A percentile compares a stretch with the other conserved stretches of the same genome.
Evolutionary conservation across 2,329 filamentous ascomycete species (phyloP).

Genomic region (Aquanectria penicillioides): DNA sequence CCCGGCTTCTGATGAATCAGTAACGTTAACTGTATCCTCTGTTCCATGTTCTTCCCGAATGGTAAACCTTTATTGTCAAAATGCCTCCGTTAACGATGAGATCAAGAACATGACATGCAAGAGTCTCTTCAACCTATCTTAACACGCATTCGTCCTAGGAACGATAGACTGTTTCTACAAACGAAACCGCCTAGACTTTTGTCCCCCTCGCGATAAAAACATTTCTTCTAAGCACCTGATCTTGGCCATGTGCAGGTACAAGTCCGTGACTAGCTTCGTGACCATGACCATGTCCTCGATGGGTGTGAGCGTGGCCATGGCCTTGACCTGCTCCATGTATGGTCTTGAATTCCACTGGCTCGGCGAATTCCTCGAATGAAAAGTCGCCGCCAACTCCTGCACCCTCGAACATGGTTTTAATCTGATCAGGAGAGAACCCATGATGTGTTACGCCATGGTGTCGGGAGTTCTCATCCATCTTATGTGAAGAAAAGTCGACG

Average conservation of each 20-base stretch:
- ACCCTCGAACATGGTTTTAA: conserved; percentile 69
- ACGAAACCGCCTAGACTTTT: conserved; percentile 43
- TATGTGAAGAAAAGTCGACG: conserved; percentile 72
- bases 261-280: conserved; percentile 21
- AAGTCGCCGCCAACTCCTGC: conserved; percentile 70
- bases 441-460: conserved; percentile 68
- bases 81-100: too few relatives aligned
- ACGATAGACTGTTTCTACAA: not conserved
- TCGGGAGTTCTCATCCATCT: conserved; percentile 38
- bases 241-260: conserved; percentile 32
- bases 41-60: too few relatives aligned
- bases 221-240: conserved; percentile 11
- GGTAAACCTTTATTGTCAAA: too few relatives aligned
- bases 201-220: conserved; percentile 61
- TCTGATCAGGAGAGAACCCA: conserved; percentile 70
- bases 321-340: conserved; percentile 14
- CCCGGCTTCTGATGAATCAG: too few relatives aligned
- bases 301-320: conserved; percentile 26
- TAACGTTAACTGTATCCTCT: too few relatives aligned
- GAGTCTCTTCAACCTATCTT: too few relatives aligned
- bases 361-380: conserved; percentile 62
- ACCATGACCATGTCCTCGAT: conserved; percentile 27
- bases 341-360: conserved; percentile 56
- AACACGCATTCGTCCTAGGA: too few relatives aligned
- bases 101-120: too few relatives aligned